phyloP scores from a whole-genome alignment of 345 rosid genomes.

The Theobroma cacao region DNA sequence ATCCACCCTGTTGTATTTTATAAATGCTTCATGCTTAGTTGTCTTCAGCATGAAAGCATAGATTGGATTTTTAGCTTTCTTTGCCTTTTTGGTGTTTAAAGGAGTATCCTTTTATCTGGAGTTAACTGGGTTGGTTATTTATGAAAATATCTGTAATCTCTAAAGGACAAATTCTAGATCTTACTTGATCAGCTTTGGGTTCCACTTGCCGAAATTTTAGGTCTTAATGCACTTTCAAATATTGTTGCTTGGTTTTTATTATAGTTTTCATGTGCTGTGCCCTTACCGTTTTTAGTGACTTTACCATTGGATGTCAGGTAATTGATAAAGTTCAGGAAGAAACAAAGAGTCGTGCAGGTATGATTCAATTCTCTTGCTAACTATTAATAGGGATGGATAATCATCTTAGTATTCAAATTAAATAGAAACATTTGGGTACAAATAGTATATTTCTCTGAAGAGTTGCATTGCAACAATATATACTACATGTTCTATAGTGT shows the following conservation, averaged over 20 bases:
- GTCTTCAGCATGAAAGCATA: background rate
- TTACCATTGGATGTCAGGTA: slow-evolving; percentile 40
- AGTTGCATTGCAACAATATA: background rate
- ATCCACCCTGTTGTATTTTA: background rate
- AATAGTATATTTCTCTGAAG: background rate
- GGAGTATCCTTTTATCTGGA: background rate
- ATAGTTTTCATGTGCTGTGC: background rate
- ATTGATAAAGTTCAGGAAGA: slow-evolving; percentile 89
- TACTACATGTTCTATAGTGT: background rate
- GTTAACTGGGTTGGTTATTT: too few species aligned
- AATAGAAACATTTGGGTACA: background rate
- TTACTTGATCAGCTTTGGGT: background rate
- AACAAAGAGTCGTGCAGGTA: slow-evolving; percentile 69
- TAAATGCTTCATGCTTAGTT: background rate
- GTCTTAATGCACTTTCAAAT: background rate
- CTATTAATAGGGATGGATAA: background rate
- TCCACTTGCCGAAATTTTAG: background rate
- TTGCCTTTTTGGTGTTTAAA: background rate
- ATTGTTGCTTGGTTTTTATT: background rate
- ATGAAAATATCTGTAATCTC: background rate
- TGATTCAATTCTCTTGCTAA: background rate
- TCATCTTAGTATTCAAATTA: background rate
- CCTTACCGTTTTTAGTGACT: background rate
- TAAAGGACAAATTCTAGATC: background rate
- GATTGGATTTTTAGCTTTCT: background rate